Evolutionary conservation across 148 eudicot genomes (phyloP).

Genomic region (Heliosperma pusillum): DNA sequence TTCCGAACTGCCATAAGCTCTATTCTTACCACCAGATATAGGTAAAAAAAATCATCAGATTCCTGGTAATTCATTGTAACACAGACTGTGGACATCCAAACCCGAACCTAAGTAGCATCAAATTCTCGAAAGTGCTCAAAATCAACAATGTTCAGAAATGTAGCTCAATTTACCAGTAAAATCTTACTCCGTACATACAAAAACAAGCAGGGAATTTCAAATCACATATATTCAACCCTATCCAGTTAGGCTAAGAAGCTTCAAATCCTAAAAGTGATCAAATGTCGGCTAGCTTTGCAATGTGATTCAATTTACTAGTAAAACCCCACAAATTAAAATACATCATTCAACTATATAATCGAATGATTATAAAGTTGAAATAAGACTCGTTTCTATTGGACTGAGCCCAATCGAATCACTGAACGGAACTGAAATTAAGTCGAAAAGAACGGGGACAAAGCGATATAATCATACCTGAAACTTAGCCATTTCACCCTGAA

Average conservation of each 20-base stretch:
- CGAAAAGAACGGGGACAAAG: background rate
- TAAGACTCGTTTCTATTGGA: too few relatives aligned
- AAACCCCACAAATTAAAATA: background rate
- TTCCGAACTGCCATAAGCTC: background rate
- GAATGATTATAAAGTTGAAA: background rate
- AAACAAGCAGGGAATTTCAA: background rate
- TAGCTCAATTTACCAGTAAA: too few relatives aligned
- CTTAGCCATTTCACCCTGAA: conserved; percentile 72
- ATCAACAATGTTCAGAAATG: too few relatives aligned
- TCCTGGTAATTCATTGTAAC: background rate
- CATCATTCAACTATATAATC: background rate
- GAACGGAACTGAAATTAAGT: too few relatives aligned
- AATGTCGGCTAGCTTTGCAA: background rate
- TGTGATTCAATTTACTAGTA: background rate
- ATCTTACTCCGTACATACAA: background rate
- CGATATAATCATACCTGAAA: conserved; percentile 52
- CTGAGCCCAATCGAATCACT: too few relatives aligned
- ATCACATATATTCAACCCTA: background rate
- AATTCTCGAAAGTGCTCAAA: too few relatives aligned
- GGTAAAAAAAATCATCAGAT: background rate
- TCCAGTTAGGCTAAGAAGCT: background rate
- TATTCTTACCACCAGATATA: background rate
- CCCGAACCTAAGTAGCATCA: background rate
- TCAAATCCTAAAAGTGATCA: background rate
- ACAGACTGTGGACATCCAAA: background rate